Percentiles rank a stretch among this genome's conserved stretches.
Evolutionary conservation across 208 protist genomes (phyloP).

Genomic region (Leishmania tarentolae): DNA sequence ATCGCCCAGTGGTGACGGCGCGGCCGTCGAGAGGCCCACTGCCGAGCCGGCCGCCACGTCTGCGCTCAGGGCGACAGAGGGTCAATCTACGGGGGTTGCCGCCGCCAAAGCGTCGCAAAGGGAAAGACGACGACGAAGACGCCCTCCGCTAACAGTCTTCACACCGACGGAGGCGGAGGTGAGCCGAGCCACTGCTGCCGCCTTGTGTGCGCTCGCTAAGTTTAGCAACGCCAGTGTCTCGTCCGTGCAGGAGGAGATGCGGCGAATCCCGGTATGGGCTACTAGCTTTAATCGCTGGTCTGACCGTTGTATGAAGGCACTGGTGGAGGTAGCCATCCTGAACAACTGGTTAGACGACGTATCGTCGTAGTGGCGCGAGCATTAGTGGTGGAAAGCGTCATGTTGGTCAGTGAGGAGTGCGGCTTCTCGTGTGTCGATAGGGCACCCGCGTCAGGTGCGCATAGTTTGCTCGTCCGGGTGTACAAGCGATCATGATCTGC

Average conservation of each 20-base stretch:
- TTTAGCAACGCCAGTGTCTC: slow-evolving; percentile 55
- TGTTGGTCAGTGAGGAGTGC: background rate
- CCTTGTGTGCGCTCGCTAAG: slow-evolving; percentile 69
- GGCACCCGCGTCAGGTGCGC: background rate
- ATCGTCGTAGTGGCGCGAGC: background rate
- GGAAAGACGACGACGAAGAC: background rate
- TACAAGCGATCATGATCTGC: background rate
- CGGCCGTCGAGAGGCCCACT: background rate
- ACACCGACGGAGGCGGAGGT: slow-evolving; percentile 39
- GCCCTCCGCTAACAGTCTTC: slow-evolving; percentile 9
- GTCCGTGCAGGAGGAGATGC: slow-evolving; percentile 68
- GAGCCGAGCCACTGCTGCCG: slow-evolving; percentile 46
- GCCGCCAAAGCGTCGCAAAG: background rate
- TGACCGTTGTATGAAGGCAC: slow-evolving; percentile 48
- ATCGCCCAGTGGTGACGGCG: background rate
- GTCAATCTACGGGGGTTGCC: background rate
- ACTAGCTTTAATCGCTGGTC: slow-evolving; percentile 57
- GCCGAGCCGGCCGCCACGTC: background rate
- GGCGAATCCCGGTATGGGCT: slow-evolving; percentile 48
- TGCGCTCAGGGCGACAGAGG: background rate
- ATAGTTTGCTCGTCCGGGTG: background rate
- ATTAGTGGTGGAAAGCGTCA: background rate
- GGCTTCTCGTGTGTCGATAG: background rate
- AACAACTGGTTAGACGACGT: slow-evolving; percentile 77
- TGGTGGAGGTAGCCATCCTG: slow-evolving; percentile 72